A percentile compares a stretch with the other conserved stretches of the same genome.
Evolutionary conservation across 2,329 filamentous ascomycete genomes (phyloP).

Genomic region (Aspergillus novoparasiticus): DNA sequence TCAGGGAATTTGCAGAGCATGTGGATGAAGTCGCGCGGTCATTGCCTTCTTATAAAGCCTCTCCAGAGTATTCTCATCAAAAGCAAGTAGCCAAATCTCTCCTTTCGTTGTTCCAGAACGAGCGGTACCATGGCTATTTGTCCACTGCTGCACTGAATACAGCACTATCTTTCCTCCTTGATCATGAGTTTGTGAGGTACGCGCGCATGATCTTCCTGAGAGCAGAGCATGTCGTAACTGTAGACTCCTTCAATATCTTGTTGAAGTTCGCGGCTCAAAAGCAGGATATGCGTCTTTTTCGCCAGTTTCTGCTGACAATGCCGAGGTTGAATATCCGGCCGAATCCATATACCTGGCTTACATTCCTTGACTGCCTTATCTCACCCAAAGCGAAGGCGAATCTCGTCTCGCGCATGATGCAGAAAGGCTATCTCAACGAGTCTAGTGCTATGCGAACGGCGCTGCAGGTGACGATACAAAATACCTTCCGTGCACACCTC

Average conservation of each 20-base stretch:
- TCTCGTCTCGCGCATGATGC: slow-evolving; percentile 35
- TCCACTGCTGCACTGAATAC: slow-evolving; percentile 47
- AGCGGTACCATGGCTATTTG: slow-evolving; percentile 31
- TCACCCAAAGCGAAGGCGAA: slow-evolving; percentile 30
- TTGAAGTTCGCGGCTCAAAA: slow-evolving; percentile 40
- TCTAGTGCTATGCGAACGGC: slow-evolving; percentile 26
- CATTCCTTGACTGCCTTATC: slow-evolving; percentile 37
- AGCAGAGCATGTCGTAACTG: slow-evolving; percentile 39
- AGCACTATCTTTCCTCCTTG: slow-evolving; percentile 42
- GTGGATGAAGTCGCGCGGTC: slow-evolving; percentile 40
- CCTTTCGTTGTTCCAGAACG: slow-evolving; percentile 34
- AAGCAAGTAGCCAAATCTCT: slow-evolving; percentile 28
- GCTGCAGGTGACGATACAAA: slow-evolving; percentile 33
- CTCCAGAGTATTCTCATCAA: slow-evolving; percentile 8
- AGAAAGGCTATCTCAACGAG: slow-evolving; percentile 34
- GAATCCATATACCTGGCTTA: slow-evolving; percentile 47
- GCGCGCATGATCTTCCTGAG: slow-evolving; percentile 38
- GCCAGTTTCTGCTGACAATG: slow-evolving; percentile 43
- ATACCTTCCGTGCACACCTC: slow-evolving; percentile 37
- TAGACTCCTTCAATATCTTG: slow-evolving; percentile 50
- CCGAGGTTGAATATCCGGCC: slow-evolving; percentile 38
- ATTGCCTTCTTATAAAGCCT: slow-evolving; percentile 16
- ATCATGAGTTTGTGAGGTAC: slow-evolving; percentile 32
- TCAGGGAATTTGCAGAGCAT: slow-evolving; percentile 41
- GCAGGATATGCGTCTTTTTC: slow-evolving; percentile 44